Base-by-base conservation (phyloP, 768 basidiomycete species). In the Nidularia pulvinata region DNA sequence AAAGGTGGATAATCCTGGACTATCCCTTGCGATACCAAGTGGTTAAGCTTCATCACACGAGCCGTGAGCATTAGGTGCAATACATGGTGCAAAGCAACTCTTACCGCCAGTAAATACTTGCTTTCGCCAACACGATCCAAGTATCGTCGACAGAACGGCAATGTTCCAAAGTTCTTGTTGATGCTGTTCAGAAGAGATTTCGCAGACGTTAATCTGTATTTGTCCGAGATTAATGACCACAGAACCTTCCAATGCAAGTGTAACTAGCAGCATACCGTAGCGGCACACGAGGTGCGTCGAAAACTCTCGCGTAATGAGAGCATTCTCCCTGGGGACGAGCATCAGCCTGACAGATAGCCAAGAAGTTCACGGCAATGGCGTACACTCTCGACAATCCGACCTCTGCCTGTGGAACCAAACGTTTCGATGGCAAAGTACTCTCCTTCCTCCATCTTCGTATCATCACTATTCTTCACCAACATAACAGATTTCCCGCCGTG, bases 351-450 rank as follows among this genome's bases (percentile, higher is more conserved):
- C 9, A 32, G 11, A 49, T 32, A 7, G 9, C 33, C 14, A 49
- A 14, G 22, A 48, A 51, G 16, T 16, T 14, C 49, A 46, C 47
- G 37, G 16, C 5, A 3, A 33, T 43, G 11, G 65, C 75, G 61
- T 60, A 92, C 93, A 56, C 80, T 81, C 63, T 98, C 96, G 13
- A 92, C 79, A 19, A 97, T 92, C 25, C 84, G 79, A 6, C 95
- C 97, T 42, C 89, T 80, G 13, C 97, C 96, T 0, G 96, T 98
- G n/a, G 91, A 92, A 9, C 97, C 97, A 68, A 99, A 99, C 1
- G 97, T 99, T 70, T 99, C 97, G 52, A 99, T 96, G 7, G 97
- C 97, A 67, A 93, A 99, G 66, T 98, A 98, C 63, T 98, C 97
- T 39, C 95, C 97, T 71, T 99, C 97, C 65, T 98, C 97, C 97